Conservation (phyloP, 2,329 filamentous ascomycete species). For the Didymella segeticola region DNA sequence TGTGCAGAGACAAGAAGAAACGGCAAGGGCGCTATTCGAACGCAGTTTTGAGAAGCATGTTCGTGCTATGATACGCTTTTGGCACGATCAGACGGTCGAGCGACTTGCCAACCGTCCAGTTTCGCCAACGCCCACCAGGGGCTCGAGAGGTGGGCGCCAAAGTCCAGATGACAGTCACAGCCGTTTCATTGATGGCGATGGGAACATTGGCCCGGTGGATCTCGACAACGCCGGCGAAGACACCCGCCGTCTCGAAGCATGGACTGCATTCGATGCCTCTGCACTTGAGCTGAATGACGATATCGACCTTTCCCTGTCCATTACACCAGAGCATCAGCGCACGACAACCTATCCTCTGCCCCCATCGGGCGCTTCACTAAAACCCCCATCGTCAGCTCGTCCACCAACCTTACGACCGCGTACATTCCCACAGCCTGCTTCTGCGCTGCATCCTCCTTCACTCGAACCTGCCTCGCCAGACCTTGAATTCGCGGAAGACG, state of each 20-base stretch:
- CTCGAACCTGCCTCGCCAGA: slow-evolving; percentile 14
- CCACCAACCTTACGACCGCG: not conserved
- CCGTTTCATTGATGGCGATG: not conserved
- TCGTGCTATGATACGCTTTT: slow-evolving; percentile 62
- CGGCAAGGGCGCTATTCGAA: slow-evolving; percentile 59
- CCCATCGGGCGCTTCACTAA: slow-evolving; percentile 9
- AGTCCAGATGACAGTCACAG: slow-evolving; percentile 14
- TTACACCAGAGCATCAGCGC: slow-evolving; percentile 34
- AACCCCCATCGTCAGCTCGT: slow-evolving; percentile 11
- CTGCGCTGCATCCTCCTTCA: slow-evolving; percentile 2
- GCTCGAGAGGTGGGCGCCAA: slow-evolving; percentile 19
- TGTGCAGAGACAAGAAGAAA: slow-evolving; percentile 58
- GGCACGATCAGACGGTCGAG: slow-evolving; percentile 56
- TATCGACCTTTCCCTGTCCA: slow-evolving; percentile 38
- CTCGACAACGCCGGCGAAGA: slow-evolving; percentile 32
- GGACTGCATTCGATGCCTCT: slow-evolving; percentile 48
- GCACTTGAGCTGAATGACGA: slow-evolving; percentile 36
- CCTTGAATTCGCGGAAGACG: slow-evolving; percentile 11
- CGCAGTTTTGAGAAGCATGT: slow-evolving; percentile 63
- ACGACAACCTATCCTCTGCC: slow-evolving; percentile 2
- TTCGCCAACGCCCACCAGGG: slow-evolving; percentile 27
- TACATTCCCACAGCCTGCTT: not conserved
- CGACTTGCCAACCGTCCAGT: slow-evolving; percentile 29
- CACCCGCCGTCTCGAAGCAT: slow-evolving; percentile 43
- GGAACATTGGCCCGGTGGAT: slow-evolving; percentile 1